Evolutionary conservation across 78 protist species (phyloP).

Genomic region (Bigelowiella natans): DNA sequence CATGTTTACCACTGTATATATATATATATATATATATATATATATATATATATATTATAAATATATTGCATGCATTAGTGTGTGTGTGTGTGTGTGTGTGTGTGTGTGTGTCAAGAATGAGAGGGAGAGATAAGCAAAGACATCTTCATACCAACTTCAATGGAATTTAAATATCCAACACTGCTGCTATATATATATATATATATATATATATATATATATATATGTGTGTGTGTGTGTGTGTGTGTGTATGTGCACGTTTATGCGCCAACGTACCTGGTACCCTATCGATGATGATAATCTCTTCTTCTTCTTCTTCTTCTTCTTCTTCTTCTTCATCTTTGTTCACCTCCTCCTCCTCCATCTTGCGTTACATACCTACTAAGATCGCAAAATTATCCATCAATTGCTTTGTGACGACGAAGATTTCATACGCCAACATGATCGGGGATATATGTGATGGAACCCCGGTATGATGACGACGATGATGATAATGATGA

Average conservation of each 20-base stretch:
- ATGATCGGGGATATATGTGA: neutral
- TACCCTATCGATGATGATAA: too few species aligned
- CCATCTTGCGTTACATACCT: too few species aligned
- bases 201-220: neutral
- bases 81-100: too few species aligned
- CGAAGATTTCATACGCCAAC: slow-evolving; percentile 40
- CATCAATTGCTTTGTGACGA: slow-evolving; percentile 46
- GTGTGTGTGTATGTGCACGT: neutral
- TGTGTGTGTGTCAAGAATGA: too few species aligned
- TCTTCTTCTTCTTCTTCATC: too few species aligned
- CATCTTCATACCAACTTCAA: too few species aligned
- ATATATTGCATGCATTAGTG: too few species aligned
- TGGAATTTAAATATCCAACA: neutral
- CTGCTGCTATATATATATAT: neutral
- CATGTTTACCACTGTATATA: neutral
- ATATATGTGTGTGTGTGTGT: neutral
- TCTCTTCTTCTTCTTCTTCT: too few species aligned
- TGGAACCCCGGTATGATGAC: neutral
- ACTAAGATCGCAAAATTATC: slow-evolving; percentile 39
- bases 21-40: neutral
- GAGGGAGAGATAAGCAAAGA: too few species aligned
- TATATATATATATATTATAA: neutral
- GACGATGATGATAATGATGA: too few species aligned
- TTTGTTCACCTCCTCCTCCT: too few species aligned
- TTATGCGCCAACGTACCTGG: too few species aligned